These are phyloP conservation scores for Tricholomella constricta DNA, from an alignment of 768 basidiomycete species.

Conservation along the genomic window DNA sequence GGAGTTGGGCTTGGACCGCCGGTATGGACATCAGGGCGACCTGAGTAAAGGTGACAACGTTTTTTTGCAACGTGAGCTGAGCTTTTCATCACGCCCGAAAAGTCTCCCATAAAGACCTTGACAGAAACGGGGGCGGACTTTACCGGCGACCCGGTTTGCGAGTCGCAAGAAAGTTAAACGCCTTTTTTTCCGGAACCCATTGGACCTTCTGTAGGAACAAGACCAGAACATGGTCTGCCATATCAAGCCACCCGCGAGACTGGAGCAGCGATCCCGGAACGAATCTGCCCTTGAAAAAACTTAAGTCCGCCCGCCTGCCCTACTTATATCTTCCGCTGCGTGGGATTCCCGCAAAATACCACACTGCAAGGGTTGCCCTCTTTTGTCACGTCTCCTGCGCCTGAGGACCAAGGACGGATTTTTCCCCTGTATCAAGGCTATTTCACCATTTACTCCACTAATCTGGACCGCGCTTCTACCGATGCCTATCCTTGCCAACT, in stretches of 20 bases:
- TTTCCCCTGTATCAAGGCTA: not conserved
- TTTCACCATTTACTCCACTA: not conserved
- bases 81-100: not conserved
- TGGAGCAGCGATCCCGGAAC: slow-evolving; percentile 18
- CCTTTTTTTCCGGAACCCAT: slow-evolving; percentile 1
- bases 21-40: not conserved
- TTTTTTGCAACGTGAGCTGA: not conserved
- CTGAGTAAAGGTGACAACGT: not conserved
- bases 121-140: slow-evolving; percentile 1
- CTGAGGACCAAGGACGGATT: not conserved
- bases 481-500: slow-evolving; percentile 19
- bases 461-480: not conserved
- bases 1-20: not conserved
- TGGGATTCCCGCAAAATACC: slow-evolving; percentile 14
- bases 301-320: slow-evolving; percentile 21
- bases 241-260: slow-evolving; percentile 15
- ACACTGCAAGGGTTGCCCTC: slow-evolving; percentile 7
- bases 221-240: slow-evolving; percentile 11
- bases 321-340: slow-evolving; percentile 8
- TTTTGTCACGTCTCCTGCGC: slow-evolving; percentile 3
- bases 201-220: slow-evolving; percentile 6
- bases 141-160: slow-evolving; percentile 6
- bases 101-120: not conserved
- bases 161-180: slow-evolving; percentile 10
- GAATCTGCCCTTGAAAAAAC: slow-evolving; percentile 19